A percentile compares a stretch with the other conserved stretches of the same genome.
phyloP scores from a whole-genome alignment of 495 filamentous ascomycete genomes.

The Aspergillus baeticus region DNA sequence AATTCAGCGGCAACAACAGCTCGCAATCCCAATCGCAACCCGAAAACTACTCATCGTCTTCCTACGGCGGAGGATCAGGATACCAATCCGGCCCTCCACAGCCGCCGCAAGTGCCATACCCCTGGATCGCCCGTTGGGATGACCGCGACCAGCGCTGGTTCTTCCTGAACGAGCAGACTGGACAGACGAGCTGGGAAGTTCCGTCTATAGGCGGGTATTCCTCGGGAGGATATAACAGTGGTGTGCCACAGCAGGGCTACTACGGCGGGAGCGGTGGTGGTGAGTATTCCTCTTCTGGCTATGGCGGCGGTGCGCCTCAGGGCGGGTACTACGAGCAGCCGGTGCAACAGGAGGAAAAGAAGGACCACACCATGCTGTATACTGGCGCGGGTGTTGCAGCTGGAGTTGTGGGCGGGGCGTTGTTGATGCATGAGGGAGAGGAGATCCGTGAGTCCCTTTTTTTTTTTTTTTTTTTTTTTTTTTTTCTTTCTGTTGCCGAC shows the following conservation, averaged over 20 bases:
- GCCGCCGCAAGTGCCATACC: constrained; percentile 45
- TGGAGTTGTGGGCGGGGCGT: constrained; percentile 51
- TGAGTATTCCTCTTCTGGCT: not conserved
- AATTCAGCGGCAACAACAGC: constrained; percentile 7
- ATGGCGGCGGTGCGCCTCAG: constrained; percentile 7
- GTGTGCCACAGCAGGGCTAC: constrained; percentile 2
- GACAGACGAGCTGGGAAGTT: constrained; percentile 52
- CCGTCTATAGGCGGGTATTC: constrained; percentile 23
- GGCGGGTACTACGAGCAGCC: constrained; percentile 12
- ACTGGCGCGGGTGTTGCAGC: constrained; percentile 50
- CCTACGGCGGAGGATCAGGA: not conserved
- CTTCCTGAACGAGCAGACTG: constrained; percentile 55
- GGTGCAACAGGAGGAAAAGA: constrained; percentile 25
- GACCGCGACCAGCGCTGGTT: constrained; percentile 50
- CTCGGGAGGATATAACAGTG: constrained; percentile 17
- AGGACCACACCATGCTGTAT: constrained; percentile 41
- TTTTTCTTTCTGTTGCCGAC: not conserved
- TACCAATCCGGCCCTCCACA: constrained; percentile 6
- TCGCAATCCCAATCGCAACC: not conserved
- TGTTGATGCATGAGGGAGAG: constrained; percentile 45
- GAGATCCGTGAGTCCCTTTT: constrained; percentile 37
- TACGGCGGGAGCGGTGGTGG: constrained; percentile 8
- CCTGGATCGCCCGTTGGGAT: constrained; percentile 57
- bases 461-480: constrained; percentile 10
- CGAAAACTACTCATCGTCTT: constrained; percentile 6